Conservation (phyloP, 139 green algal species). For the Chlamydomonas incerta region DNA sequence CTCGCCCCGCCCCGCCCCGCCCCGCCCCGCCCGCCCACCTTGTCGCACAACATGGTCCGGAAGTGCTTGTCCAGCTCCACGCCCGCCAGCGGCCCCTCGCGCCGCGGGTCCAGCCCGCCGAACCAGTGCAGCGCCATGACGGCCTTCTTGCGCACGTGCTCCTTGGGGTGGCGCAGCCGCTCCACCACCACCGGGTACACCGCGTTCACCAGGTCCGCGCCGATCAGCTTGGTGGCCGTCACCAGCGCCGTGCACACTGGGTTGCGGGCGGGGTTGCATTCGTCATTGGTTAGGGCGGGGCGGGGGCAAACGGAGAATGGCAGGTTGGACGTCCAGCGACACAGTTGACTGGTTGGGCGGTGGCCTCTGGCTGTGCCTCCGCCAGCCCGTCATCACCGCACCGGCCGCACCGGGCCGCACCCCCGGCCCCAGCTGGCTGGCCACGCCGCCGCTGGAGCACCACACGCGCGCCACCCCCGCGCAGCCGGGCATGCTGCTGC, state of each 20-base stretch:
- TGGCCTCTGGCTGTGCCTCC: too few relatives aligned
- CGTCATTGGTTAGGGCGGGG: too few relatives aligned
- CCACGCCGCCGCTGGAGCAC: too few relatives aligned
- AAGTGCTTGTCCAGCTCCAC: conserved; percentile 81
- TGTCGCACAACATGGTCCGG: conserved; percentile 78
- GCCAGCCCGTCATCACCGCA: too few relatives aligned
- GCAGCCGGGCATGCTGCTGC: neutral
- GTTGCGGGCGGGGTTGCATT: neutral
- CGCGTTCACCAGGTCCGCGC: conserved; percentile 88
- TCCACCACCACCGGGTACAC: conserved; percentile 77
- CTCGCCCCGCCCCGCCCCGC: neutral
- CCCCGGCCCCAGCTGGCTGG: too few relatives aligned
- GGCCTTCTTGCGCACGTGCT: conserved; percentile 96
- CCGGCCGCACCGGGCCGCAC: too few relatives aligned
- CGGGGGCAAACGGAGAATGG: neutral
- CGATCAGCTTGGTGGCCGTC: conserved; percentile 80
- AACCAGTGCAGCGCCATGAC: conserved; percentile 91
- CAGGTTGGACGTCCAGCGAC: too few relatives aligned
- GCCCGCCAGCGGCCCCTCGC: conserved; percentile 69
- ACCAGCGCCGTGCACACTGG: conserved; percentile 76
- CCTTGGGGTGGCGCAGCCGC: conserved; percentile 65
- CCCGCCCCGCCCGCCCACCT: conserved; percentile 45
- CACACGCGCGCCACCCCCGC: neutral
- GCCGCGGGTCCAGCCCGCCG: conserved; percentile 77
- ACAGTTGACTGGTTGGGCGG: too few relatives aligned